Conservation (phyloP, 2,329 filamentous ascomycete genomes). For the Atkinsonella hypoxylon region DNA sequence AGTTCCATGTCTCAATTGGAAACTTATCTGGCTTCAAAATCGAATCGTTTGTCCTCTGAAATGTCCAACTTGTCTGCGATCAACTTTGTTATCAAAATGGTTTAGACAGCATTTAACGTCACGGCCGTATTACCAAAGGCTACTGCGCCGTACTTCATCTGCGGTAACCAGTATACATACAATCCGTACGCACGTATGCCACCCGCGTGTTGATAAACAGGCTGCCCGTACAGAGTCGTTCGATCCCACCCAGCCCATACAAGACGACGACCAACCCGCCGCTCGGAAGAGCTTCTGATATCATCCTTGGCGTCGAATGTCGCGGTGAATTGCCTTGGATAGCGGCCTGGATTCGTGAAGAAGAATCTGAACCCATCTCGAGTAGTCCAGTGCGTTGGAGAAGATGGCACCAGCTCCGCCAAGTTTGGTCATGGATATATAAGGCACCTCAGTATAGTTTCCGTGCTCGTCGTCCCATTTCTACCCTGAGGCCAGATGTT, state of each 20-base stretch:
- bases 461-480: slow-evolving; percentile 21
- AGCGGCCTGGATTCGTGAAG: slow-evolving; percentile 20
- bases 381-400: slow-evolving; percentile 37
- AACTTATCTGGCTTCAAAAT: slow-evolving; percentile 3
- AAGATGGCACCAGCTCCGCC: slow-evolving; percentile 31
- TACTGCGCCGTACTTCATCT: slow-evolving; percentile 18
- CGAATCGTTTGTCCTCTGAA: slow-evolving; percentile 11
- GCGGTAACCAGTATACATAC: slow-evolving; percentile 21
- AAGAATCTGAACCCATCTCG: slow-evolving; percentile 37
- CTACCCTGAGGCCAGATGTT: slow-evolving; percentile 31
- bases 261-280: slow-evolving; percentile 10
- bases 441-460: slow-evolving; percentile 15
- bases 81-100: slow-evolving; percentile 15
- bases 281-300: slow-evolving; percentile 11
- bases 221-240: slow-evolving; percentile 14
- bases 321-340: slow-evolving; percentile 14
- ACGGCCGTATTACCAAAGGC: slow-evolving; percentile 28
- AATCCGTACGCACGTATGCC: slow-evolving; percentile 15
- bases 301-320: slow-evolving; percentile 19
- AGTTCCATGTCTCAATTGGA: neutral
- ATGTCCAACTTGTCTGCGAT: slow-evolving; percentile 19
- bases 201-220: slow-evolving; percentile 19
- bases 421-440: slow-evolving; percentile 15
- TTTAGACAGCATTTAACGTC: slow-evolving; percentile 22
- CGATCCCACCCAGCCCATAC: slow-evolving; percentile 21